phyloP scores from a whole-genome alignment of 768 basidiomycete genomes.

The Candolleomyces aberdarensis region DNA sequence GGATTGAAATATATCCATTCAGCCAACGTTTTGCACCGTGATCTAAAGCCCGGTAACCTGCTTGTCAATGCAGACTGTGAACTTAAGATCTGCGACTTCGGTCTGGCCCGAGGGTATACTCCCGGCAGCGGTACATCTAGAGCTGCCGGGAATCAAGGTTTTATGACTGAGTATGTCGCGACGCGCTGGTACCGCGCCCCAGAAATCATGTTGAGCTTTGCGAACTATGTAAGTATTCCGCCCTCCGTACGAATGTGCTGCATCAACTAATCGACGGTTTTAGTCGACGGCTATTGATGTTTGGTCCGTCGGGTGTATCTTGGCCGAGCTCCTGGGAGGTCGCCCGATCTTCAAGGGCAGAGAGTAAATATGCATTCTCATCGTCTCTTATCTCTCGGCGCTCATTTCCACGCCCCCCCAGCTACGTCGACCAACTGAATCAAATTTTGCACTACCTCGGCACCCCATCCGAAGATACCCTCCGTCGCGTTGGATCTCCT shows the following conservation, averaged over 20 bases:
- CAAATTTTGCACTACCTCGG: slow-evolving; percentile 98
- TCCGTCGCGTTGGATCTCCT: slow-evolving; percentile 93
- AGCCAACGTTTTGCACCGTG: slow-evolving; percentile 95
- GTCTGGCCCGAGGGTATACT: slow-evolving; percentile 90
- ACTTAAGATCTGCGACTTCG: slow-evolving; percentile 98
- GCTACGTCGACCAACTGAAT: slow-evolving; percentile 98
- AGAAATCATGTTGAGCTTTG: slow-evolving; percentile 98
- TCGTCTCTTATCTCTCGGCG: neutral
- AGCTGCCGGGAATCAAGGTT: slow-evolving; percentile 80
- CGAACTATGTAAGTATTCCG: slow-evolving; percentile 72
- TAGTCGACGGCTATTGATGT: slow-evolving; percentile 91
- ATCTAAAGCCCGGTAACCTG: slow-evolving; percentile 92
- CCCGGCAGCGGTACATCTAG: slow-evolving; percentile 75
- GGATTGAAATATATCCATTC: slow-evolving; percentile 98
- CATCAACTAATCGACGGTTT: slow-evolving; percentile 12
- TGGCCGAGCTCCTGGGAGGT: slow-evolving; percentile 88
- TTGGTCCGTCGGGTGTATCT: slow-evolving; percentile 95
- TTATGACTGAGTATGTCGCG: slow-evolving; percentile 99
- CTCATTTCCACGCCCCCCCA: slow-evolving; percentile 22
- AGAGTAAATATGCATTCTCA: slow-evolving; percentile 57
- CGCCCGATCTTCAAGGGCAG: slow-evolving; percentile 97
- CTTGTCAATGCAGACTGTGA: slow-evolving; percentile 98
- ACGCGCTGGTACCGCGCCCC: slow-evolving; percentile 98
- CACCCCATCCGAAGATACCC: slow-evolving; percentile 94
- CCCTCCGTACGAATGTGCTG: neutral